Percentiles rank a stretch among this genome's conserved stretches.
Conservation (phyloP, 805 yeast species). For the Cyberlindnera petersonii region DNA sequence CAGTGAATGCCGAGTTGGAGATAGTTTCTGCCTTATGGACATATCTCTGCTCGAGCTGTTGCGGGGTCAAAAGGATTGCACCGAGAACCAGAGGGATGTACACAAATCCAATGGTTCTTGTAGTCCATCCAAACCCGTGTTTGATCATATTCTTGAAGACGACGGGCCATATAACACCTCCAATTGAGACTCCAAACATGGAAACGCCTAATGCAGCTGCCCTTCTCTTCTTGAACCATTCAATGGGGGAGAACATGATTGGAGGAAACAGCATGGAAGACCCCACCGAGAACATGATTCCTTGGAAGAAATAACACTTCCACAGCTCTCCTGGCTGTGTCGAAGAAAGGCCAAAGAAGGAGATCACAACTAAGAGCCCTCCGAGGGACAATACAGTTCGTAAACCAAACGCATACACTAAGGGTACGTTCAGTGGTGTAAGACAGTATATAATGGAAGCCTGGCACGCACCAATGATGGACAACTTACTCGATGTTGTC, state of each 20-base stretch:
- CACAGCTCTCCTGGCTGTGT: conserved; percentile 18
- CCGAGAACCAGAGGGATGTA: conserved; percentile 21
- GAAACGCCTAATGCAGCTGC: conserved; percentile 49
- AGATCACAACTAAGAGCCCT: conserved; percentile 11
- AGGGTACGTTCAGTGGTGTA: conserved; percentile 18
- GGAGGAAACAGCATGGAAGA: conserved; percentile 52
- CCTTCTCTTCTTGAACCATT: conserved; percentile 63
- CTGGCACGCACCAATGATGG: conserved; percentile 26
- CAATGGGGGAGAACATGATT: conserved; percentile 56
- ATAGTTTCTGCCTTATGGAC: conserved; percentile 14
- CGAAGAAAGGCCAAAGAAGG: conserved; percentile 23
- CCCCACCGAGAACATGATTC: conserved; percentile 22
- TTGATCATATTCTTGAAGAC: conserved; percentile 22
- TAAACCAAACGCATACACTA: conserved; percentile 22
- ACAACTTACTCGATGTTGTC: conserved; percentile 16
- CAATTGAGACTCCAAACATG: conserved; percentile 48
- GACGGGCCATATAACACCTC: conserved; percentile 40
- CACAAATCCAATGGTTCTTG: conserved; percentile 21
- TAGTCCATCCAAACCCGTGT: conserved; percentile 21
- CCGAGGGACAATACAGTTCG: conserved; percentile 14
- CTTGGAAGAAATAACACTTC: conserved; percentile 28
- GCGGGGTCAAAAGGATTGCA: conserved; percentile 18
- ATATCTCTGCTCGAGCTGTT: conserved; percentile 12
- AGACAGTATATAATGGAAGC: conserved; percentile 20
- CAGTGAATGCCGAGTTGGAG: conserved; percentile 18